phyloP scores from a whole-genome alignment of 1,284 basidiomycete genomes.

The Ustanciosporium gigantosporum region DNA sequence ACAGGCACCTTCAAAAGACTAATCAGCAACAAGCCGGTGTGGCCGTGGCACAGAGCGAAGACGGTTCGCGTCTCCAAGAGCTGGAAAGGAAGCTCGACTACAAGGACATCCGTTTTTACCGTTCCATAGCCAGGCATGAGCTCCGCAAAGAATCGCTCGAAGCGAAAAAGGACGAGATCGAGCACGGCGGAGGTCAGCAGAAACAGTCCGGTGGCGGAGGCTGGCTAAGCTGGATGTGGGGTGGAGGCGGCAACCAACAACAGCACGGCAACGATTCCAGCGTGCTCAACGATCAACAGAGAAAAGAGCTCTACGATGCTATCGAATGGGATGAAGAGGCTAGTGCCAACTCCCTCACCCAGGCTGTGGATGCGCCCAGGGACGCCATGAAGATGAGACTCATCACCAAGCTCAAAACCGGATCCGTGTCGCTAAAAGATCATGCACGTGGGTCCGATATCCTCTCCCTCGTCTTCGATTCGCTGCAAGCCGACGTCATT shows the following conservation, averaged over 20 bases:
- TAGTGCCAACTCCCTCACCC: conserved; percentile 30
- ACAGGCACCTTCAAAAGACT: conserved; percentile 57
- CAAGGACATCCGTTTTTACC: conserved; percentile 96
- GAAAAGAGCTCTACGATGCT: conserved; percentile 87
- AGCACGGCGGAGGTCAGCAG: conserved; percentile 14
- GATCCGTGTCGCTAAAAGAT: conserved; percentile 53
- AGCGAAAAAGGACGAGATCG: conserved; percentile 61
- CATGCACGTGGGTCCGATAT: conserved; percentile 67
- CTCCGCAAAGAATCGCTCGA: conserved; percentile 74
- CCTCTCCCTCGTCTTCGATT: conserved; percentile 85
- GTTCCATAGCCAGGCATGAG: conserved; percentile 88
- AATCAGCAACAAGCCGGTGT: conserved; percentile 49
- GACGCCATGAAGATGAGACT: conserved; percentile 83
- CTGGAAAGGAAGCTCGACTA: conserved; percentile 85
- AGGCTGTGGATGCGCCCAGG: conserved; percentile 66
- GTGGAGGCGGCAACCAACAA: conserved; percentile 29
- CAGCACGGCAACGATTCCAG: conserved; percentile 59
- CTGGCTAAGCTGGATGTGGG: conserved; percentile 60
- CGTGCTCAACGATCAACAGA: conserved; percentile 85
- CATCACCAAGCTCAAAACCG: conserved; percentile 65
- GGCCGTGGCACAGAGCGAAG: conserved; percentile 41
- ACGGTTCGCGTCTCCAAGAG: conserved; percentile 65
- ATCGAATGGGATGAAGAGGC: conserved; percentile 78
- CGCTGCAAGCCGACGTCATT: conserved; percentile 80
- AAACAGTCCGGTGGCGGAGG: conserved; percentile 62